Evolutionary conservation across 2,329 filamentous ascomycete genomes (phyloP).

Genomic region (Stachybotrys chartarum): DNA sequence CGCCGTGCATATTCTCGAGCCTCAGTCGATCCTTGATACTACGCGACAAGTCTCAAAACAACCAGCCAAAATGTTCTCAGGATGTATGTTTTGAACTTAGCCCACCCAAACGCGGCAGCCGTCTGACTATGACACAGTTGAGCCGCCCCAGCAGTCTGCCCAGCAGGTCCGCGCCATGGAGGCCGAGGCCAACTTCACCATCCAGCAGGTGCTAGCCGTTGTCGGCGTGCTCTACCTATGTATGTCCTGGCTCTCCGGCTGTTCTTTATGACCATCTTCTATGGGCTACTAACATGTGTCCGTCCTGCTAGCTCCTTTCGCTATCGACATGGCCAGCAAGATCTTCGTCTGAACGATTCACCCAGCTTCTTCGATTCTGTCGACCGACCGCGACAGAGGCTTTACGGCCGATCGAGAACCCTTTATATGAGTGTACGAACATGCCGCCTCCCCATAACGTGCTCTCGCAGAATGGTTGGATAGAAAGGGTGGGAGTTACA

Average conservation of each 20-base stretch:
- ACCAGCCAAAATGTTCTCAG: conserved; percentile 51
- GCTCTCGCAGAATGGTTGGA: not conserved
- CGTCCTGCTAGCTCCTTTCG: conserved; percentile 43
- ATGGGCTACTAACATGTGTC: conserved; percentile 5
- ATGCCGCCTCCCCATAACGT: not conserved
- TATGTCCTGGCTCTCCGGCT: conserved; percentile 35
- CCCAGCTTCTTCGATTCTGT: too few relatives aligned
- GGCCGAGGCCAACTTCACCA: conserved; percentile 56
- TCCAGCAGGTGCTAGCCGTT: conserved; percentile 60
- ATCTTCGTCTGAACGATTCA: conserved; percentile 24
- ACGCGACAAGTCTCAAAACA: not conserved
- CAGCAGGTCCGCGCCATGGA: conserved; percentile 67
- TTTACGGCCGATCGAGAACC: not conserved
- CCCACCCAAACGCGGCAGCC: not conserved
- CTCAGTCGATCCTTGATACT: not conserved
- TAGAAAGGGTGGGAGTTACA: not conserved
- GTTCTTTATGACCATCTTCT: not conserved
- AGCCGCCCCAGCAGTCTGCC: conserved; percentile 59
- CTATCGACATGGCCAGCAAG: conserved; percentile 44
- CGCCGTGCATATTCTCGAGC: not conserved
- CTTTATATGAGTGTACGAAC: not conserved
- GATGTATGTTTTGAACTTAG: conserved; percentile 37
- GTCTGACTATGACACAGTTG: conserved; percentile 38
- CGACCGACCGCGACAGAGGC: not conserved
- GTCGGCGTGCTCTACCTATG: conserved; percentile 69